Conservation (phyloP, 1,139 yeast species). For the Pichia sp. region DNA sequence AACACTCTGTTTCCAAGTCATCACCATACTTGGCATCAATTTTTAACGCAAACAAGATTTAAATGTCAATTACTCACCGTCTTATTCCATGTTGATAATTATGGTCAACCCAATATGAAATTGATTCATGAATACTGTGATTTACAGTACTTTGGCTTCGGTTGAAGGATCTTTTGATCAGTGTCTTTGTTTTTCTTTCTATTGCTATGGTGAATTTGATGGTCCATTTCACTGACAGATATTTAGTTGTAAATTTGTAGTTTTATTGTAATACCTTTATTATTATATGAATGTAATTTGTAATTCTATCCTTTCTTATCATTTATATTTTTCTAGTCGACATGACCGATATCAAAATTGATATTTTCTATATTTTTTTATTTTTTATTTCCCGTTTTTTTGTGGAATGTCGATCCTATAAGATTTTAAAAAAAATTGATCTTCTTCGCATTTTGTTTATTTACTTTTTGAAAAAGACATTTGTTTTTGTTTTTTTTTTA, state of each 20-base stretch:
- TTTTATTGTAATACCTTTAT: not conserved
- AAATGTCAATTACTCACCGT: constrained; percentile 71
- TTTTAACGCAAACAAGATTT: constrained; percentile 89
- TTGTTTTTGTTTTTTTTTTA: not conserved
- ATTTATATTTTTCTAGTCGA: no score
- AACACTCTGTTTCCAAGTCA: constrained; percentile 89
- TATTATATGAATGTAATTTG: not conserved
- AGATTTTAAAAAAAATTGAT: no score
- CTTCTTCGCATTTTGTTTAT: not conserved
- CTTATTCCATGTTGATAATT: constrained; percentile 11
- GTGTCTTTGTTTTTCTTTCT: not conserved
- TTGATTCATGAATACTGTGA: not conserved
- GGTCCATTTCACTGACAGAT: constrained; percentile 65
- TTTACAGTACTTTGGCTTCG: constrained; percentile 18
- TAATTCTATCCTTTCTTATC: not conserved
- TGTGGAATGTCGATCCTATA: not conserved
- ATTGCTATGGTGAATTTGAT: constrained; percentile 21
- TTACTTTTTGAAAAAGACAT: not conserved
- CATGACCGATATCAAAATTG: no score
- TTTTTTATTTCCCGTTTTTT: no score
- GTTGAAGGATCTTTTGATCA: constrained; percentile 12
- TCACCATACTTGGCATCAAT: constrained; percentile 78
- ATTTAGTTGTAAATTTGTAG: constrained; percentile 13
- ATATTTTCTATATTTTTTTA: no score
- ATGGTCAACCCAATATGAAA: constrained; percentile 6